Base-by-base conservation (phyloP, 2,329 filamentous ascomycete species). In the Ophiocordyceps sinensis region DNA sequence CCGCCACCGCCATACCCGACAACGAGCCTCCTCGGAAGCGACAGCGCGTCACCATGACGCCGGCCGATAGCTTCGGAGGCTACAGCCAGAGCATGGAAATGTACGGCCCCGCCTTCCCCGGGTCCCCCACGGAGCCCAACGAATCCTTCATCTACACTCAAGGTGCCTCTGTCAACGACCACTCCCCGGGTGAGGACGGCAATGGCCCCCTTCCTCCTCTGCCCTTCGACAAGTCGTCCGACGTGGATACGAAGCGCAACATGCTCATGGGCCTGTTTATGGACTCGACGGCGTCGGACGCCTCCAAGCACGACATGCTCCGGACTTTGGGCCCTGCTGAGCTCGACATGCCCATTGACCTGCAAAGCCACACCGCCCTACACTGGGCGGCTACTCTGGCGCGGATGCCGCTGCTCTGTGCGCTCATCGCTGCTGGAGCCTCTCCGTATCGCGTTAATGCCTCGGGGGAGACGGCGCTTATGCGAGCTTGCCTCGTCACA, bases 341-440 rank as follows among this genome's bases (percentile, higher is more conserved):
- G 49, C 73, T 96, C 19, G 91, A 98, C 54, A 82, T 91, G 57
- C 89, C 91, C 2, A 85, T 98, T 43, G 91, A 98, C 54, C 74
- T 81, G 23, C 86, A 86, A 44, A 80, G 80, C 30, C 86, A 96
- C 54, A 96, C 87, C 15, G 88, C 88, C 3, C 68, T 98, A 34
- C 89, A 96, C 55, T 98, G 91, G 91, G 91, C 91, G 3, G 87
- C 91, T 5, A 95, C 91, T 5, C 70, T 98, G 37, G 87, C 87
- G 3, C 82, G 89, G 14, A 81, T 94, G 57, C 75, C 84, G 1
- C 70, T 98, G 6, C 68, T 96, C 43, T 79, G 84, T 41, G 74
- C 88, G 0, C 70, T 98, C 11, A 84, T 96, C 42, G 71, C 78
- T 5, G 82, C 82, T 37, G 91, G 91, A 2, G 88, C 89, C 1